Base-by-base conservation (phyloP, 768 basidiomycete species). In the Suillus cothurnatus region DNA sequence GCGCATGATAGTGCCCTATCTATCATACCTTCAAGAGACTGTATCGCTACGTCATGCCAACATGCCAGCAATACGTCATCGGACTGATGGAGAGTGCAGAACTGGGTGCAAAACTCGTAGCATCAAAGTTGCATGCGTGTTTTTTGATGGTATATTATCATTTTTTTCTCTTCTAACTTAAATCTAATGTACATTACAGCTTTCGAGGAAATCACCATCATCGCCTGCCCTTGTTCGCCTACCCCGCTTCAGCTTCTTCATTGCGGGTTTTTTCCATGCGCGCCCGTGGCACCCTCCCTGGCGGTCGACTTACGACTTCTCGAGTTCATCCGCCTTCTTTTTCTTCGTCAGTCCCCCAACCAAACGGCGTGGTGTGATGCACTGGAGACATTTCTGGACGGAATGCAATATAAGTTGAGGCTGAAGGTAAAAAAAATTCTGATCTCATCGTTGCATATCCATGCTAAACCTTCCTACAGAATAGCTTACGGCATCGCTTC, bases 301-400 rank as follows among this genome's bases (percentile, higher is more conserved):
- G 78, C 75, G 15, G 72, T 80, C 1, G 74, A 78, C 60, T 36
- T 79, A 21, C 65, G 65, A 41, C 67, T 79, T 34, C 62, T 79
- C 12, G 69, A 74, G 38, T 77, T 79, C 6, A 72, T 73, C 0
- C 31, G 52, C 38, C 45, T 66, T 9, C 65, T 79, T 0, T 79
- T 76, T 64, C 52, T 76, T 32, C 63, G 57, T 26, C 63, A 71
- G 7, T 64, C 74, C 12, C 77, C 72, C 12, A 76, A 77, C 53
- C 69, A 67, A 53, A 71, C 72, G 1, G 76, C 71, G 0, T 74
- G 71, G 69, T 68, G 72, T n/a, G 67, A 72, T 21, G 68, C 78
- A 0, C 41, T 78, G 12, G 72, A 77, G 52, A 59, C 65, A 0
- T 73, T 73, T 56, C 60, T 76, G 1, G 64, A 49, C 9, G 56